Percentiles rank a stretch among this genome's conserved stretches.
Conservation (phyloP, 169 alveolate species). For the Cryptosporidium meleagridis region DNA sequence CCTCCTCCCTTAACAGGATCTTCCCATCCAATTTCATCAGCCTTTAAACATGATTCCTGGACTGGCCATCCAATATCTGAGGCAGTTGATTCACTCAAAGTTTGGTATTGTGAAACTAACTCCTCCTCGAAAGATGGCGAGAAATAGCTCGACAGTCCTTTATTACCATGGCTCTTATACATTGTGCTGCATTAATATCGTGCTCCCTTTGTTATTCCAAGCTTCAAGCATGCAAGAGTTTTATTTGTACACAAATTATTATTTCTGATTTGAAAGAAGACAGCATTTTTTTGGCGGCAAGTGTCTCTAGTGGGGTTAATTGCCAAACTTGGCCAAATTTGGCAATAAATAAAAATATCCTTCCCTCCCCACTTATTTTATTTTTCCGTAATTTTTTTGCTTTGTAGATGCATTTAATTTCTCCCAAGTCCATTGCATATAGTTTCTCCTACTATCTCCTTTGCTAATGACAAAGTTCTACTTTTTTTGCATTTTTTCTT, state of each 20-base stretch:
- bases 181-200: slow-evolving; percentile 68
- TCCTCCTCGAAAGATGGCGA: slow-evolving; percentile 69
- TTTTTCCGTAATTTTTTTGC: neutral
- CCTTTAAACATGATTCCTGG: slow-evolving; percentile 50
- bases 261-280: slow-evolving; percentile 45
- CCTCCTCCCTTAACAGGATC: slow-evolving; percentile 28
- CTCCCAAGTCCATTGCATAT: neutral
- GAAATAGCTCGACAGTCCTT: slow-evolving; percentile 57
- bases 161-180: slow-evolving; percentile 72
- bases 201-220: slow-evolving; percentile 1
- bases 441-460: neutral
- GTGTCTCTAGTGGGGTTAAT: slow-evolving; percentile 75
- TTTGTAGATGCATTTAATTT: neutral
- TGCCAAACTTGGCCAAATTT: slow-evolving; percentile 12
- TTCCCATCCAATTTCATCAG: slow-evolving; percentile 52
- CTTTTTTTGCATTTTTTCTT: neutral
- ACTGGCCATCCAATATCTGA: slow-evolving; percentile 75
- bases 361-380: neutral
- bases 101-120: slow-evolving; percentile 24
- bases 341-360: slow-evolving; percentile 17
- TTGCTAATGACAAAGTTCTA: neutral
- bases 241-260: slow-evolving; percentile 38
- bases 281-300: slow-evolving; percentile 74
- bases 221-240: slow-evolving; percentile 54
- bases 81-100: slow-evolving; percentile 58